These are phyloP conservation scores for Epichloe uncinata DNA, from an alignment of 2,329 filamentous ascomycete species.

Conservation along the genomic window DNA sequence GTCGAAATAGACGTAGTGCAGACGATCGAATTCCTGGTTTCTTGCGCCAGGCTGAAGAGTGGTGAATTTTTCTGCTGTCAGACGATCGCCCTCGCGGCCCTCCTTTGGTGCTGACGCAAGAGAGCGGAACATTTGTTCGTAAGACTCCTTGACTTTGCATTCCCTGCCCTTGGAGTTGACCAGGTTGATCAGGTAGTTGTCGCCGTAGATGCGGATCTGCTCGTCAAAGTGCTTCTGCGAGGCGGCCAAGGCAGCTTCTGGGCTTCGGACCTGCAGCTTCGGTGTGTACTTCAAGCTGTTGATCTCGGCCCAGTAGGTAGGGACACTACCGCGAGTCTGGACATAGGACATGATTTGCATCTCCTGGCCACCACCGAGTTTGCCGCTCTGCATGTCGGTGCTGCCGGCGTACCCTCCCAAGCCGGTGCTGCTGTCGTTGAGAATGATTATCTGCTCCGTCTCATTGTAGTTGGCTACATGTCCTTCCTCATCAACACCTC, in stretches of 20 bases:
- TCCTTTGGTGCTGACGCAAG: slow-evolving; percentile 59
- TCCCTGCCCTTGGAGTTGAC: slow-evolving; percentile 95
- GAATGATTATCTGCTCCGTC: slow-evolving; percentile 81
- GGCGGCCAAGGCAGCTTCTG: slow-evolving; percentile 66
- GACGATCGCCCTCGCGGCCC: slow-evolving; percentile 47
- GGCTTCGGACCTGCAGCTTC: slow-evolving; percentile 72
- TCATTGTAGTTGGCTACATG: slow-evolving; percentile 99
- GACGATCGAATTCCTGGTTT: slow-evolving; percentile 56
- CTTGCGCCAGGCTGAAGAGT: slow-evolving; percentile 53
- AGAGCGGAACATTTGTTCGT: slow-evolving; percentile 75
- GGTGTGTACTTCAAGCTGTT: slow-evolving; percentile 88
- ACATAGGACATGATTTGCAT: slow-evolving; percentile 88
- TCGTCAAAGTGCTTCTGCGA: slow-evolving; percentile 83
- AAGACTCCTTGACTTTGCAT: slow-evolving; percentile 77
- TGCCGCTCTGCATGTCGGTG: slow-evolving; percentile 61
- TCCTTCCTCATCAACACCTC: slow-evolving; percentile 84
- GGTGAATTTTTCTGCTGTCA: slow-evolving; percentile 69
- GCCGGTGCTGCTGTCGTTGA: slow-evolving; percentile 69
- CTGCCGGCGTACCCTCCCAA: slow-evolving; percentile 71
- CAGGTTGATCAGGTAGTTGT: slow-evolving; percentile 93
- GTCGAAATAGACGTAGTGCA: slow-evolving; percentile 98
- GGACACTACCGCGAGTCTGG: slow-evolving; percentile 91
- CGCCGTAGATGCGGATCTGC: slow-evolving; percentile 85
- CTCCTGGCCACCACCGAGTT: slow-evolving; percentile 52
- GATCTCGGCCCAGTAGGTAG: slow-evolving; percentile 91